phyloP scores from a whole-genome alignment of 2,329 filamentous ascomycete genomes.

The Dryadomyces quercus-mongolicae region DNA sequence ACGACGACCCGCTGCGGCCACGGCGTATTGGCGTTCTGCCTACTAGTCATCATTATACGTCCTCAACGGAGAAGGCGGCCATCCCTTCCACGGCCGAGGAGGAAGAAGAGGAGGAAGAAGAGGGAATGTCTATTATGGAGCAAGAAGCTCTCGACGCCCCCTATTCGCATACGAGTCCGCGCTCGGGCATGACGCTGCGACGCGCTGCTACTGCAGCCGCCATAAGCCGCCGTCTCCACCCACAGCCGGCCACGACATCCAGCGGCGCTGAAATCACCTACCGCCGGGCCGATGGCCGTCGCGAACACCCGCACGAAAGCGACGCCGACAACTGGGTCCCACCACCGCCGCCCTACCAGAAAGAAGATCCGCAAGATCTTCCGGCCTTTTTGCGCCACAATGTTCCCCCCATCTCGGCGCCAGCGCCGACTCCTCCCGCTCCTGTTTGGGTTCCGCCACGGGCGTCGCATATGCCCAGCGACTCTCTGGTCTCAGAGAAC shows the following conservation, averaged over 20 bases:
- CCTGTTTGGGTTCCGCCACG: background rate
- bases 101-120: constrained; percentile 28
- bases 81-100: constrained; percentile 1
- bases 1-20: constrained; percentile 41
- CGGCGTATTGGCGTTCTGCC: constrained; percentile 30
- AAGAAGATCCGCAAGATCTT: constrained; percentile 46
- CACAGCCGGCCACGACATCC: constrained; percentile 40
- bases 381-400: constrained; percentile 42
- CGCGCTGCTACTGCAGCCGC: constrained; percentile 68
- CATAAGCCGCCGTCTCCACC: constrained; percentile 55
- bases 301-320: constrained; percentile 71
- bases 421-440: background rate
- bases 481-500: no score
- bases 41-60: background rate
- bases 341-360: constrained; percentile 69
- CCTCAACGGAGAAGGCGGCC: background rate
- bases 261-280: constrained; percentile 46
- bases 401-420: constrained; percentile 11
- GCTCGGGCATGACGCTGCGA: constrained; percentile 57
- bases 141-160: constrained; percentile 55
- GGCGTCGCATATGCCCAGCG: background rate
- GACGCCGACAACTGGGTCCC: constrained; percentile 84
- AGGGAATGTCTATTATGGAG: constrained; percentile 37
- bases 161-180: constrained; percentile 60
- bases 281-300: constrained; percentile 55